Conservation (phyloP, 331 rosid genomes). For the Pyracantha coccinea region DNA sequence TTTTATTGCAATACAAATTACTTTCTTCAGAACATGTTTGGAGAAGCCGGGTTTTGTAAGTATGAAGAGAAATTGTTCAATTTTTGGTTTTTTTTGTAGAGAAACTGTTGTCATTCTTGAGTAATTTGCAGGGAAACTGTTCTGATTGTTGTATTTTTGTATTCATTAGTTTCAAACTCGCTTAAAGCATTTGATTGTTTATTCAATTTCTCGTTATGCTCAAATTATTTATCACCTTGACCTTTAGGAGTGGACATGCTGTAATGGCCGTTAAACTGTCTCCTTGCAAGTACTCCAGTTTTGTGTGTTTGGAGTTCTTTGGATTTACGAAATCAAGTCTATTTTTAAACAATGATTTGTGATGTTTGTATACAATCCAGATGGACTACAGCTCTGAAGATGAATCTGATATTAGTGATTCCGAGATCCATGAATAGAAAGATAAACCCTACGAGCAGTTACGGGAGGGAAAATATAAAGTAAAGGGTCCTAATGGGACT, state of each 20-base stretch:
- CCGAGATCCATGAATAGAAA: slow-evolving; percentile 63
- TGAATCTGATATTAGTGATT: slow-evolving; percentile 83
- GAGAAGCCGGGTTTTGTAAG: background rate
- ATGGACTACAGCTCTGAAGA: slow-evolving; percentile 90
- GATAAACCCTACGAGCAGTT: slow-evolving; percentile 75
- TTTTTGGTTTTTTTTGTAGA: no score
- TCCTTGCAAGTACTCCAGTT: background rate
- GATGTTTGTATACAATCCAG: slow-evolving; percentile 1
- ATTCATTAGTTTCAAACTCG: background rate
- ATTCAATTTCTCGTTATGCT: background rate
- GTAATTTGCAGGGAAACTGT: background rate
- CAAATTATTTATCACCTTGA: background rate
- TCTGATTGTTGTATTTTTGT: background rate
- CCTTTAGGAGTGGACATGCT: background rate
- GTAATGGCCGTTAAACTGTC: background rate
- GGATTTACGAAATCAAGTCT: background rate
- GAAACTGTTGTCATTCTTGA: background rate
- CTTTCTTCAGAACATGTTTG: no score
- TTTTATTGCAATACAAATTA: background rate
- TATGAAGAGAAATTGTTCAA: background rate
- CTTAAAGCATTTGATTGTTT: background rate
- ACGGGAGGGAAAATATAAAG: slow-evolving; percentile 49
- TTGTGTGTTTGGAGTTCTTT: background rate
- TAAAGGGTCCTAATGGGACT: slow-evolving; percentile 54
- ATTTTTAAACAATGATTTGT: background rate